Evolutionary conservation across 495 filamentous ascomycete genomes (phyloP), one percentile per base, ranked within the genome.

Genomic region (Cercophora sp.): DNA sequence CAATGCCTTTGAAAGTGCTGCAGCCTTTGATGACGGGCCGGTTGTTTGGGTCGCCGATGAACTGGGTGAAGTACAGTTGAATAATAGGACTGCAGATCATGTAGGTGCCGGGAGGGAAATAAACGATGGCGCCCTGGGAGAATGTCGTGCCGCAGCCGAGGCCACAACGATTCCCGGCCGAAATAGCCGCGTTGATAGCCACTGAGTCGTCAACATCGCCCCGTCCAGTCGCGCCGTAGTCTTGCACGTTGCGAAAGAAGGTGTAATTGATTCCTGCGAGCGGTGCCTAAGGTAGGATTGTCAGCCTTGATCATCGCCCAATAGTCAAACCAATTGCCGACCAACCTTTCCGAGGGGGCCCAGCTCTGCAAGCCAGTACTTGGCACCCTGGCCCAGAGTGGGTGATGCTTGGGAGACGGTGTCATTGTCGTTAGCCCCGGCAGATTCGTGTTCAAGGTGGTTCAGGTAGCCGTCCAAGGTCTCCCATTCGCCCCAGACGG

Each of bases 221-320:
- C 49, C 89, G 84, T 65, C 83, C 83, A 74, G 37, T 19, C 22
- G 27, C 18, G 48, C 44, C 29, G 62, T 79, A 90, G 60, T 92
- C 88, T 70, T 78, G 85, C 27, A 95, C 88, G 64, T 95, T 92
- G 16, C 89, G 84, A 61, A 79, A 93, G 19, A 94, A 74, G 60
- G 87, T 74, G 61, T 87, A 91, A 40, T 18, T 16, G 36, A 1
- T 40, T 3, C 36, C 36, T 40, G 15, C 36, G 8, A 40, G 36
- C 18, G 36, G 36, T 19, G 36, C 36, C 36, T 40, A n/a, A n/a
- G n/a, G n/a, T n/a, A n/a, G n/a, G n/a, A n/a, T n/a, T n/a, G n/a
- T n/a, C n/a, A n/a, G n/a, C n/a, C n/a, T n/a, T n/a, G n/a, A n/a
- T n/a, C n/a, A n/a, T n/a, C n/a, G n/a, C n/a, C n/a, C n/a, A n/a